Base-by-base conservation (phyloP, 164 flowering plant species). In the Tetracentron sinense region DNA sequence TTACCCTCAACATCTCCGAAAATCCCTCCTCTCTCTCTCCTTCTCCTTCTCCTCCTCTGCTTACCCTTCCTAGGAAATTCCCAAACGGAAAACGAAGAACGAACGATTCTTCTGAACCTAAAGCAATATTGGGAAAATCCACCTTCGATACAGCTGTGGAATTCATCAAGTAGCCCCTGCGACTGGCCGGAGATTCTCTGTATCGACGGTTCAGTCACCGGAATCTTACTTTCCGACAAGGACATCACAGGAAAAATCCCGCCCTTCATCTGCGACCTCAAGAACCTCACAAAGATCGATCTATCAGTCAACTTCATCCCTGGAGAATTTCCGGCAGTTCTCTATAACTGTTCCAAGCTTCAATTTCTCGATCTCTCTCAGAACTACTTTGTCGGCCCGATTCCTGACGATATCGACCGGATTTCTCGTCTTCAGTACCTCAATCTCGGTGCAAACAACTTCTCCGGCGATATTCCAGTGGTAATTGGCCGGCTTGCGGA, bases 391-490 rank as follows among this genome's bases (percentile, higher is more conserved):
- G 83, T 77, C 42, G 96, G 97, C 6, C 48, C 58, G 0, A 57
- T 93, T 25, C 97, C 97, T 3, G 61, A 20, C 44, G 82, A 82
- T 33, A 72, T 93, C 29, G 65, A 80, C 69, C 72, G 71, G 23
- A 56, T 93, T 7, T 65, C 82, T 0, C 8, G 21, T 16, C 81
- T 93, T 50, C 55, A 21, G 7, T 49, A 29, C 66, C 69, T 90
- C 31, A 62, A 79, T 56, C 70, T 93, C 42, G 64, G 70, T 1
- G 83, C 35, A 0, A 93, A 93, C 71, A 84, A 85, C 64, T 90
- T 88, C 79, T 55, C 92, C 44, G 92, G 90, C 19, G 74, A 85
- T 48, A 77, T 93, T 26, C 96, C 97, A 0, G 56, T 71, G 14
- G 66, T 67, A 0, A 72, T 90, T 4, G 88, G 88, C 6, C 57